These are phyloP conservation scores for Podospora bellae-mahoneyi DNA, from an alignment of 495 filamentous ascomycete genomes.

Conservation along the genomic window DNA sequence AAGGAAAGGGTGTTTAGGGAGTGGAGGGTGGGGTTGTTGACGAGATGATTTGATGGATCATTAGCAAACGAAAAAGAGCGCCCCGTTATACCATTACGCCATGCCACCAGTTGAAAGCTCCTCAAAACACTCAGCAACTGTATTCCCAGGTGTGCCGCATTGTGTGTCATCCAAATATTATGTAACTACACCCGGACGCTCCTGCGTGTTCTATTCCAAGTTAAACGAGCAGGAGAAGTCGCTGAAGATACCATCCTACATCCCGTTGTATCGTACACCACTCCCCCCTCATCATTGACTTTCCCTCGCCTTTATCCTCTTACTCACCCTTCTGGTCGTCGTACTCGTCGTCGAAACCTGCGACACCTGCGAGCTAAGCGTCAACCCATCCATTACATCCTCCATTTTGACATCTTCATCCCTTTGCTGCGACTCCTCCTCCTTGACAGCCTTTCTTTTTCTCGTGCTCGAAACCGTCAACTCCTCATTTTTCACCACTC, in stretches of 20 bases:
- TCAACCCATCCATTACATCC: slow-evolving; percentile 11
- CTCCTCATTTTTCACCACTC: not conserved
- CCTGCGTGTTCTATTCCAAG: not conserved
- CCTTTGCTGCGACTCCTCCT: slow-evolving; percentile 9
- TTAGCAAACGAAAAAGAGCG: not conserved
- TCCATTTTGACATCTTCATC: not conserved
- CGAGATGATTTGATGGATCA: slow-evolving; percentile 31
- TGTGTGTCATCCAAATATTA: not conserved
- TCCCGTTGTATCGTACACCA: not conserved
- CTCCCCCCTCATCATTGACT: not conserved
- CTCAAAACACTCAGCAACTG: not conserved
- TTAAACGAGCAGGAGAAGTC: not conserved
- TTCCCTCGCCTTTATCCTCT: not conserved
- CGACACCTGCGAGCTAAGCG: not conserved
- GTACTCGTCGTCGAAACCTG: not conserved
- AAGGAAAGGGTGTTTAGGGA: slow-evolving; percentile 56
- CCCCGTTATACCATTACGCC: no score
- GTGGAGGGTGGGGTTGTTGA: slow-evolving; percentile 66
- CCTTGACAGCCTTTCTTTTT: slow-evolving; percentile 18
- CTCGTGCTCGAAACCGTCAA: slow-evolving; percentile 3
- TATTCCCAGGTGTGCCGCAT: not conserved
- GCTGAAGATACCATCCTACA: not conserved
- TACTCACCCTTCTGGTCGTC: not conserved
- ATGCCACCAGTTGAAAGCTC: not conserved
- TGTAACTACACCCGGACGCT: not conserved